Percentiles rank a stretch among this genome's conserved stretches.
Evolutionary conservation across 192 early-diverging fungal genomes (phyloP).

Genomic region (Podila minutissima): DNA sequence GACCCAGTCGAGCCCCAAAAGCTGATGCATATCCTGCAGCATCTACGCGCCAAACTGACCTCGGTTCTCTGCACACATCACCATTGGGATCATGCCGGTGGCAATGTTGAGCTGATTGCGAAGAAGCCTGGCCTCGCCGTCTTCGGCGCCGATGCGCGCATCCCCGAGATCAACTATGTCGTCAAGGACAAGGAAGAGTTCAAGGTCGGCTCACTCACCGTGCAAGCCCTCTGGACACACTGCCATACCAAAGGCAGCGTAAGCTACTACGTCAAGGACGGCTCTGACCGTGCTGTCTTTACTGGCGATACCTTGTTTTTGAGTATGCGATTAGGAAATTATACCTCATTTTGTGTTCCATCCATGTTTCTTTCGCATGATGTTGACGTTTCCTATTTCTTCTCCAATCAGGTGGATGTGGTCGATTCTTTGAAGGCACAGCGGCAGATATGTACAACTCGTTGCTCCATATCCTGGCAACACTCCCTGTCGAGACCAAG

Average conservation of each 20-base stretch:
- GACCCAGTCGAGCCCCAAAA: slow-evolving; percentile 89
- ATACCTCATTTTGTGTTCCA: too few species aligned
- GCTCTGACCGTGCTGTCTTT: slow-evolving; percentile 53
- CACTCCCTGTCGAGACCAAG: slow-evolving; percentile 68
- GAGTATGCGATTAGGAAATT: slow-evolving; percentile 21
- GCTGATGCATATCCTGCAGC: slow-evolving; percentile 66
- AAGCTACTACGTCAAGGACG: slow-evolving; percentile 82
- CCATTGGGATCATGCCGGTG: slow-evolving; percentile 89
- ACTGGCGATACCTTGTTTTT: slow-evolving; percentile 64
- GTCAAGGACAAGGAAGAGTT: slow-evolving; percentile 81
- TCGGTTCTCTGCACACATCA: slow-evolving; percentile 89
- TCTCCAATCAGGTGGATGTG: slow-evolving; percentile 56
- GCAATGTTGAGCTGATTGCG: slow-evolving; percentile 72
- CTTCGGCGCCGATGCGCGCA: slow-evolving; percentile 89
- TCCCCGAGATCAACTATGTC: slow-evolving; percentile 81
- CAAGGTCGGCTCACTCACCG: slow-evolving; percentile 75
- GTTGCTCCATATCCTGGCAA: slow-evolving; percentile 61
- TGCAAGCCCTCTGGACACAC: slow-evolving; percentile 81
- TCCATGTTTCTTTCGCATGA: not conserved
- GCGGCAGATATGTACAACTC: slow-evolving; percentile 69
- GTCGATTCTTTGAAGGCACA: slow-evolving; percentile 66
- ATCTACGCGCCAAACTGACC: slow-evolving; percentile 68
- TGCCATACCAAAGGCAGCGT: slow-evolving; percentile 94
- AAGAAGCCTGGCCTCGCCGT: slow-evolving; percentile 74
- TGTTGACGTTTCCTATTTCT: not conserved